A percentile compares a stretch with the other conserved stretches of the same genome.
Conservation (phyloP, 2,329 filamentous ascomycete genomes). For the Phaeoacremonium minimum region DNA sequence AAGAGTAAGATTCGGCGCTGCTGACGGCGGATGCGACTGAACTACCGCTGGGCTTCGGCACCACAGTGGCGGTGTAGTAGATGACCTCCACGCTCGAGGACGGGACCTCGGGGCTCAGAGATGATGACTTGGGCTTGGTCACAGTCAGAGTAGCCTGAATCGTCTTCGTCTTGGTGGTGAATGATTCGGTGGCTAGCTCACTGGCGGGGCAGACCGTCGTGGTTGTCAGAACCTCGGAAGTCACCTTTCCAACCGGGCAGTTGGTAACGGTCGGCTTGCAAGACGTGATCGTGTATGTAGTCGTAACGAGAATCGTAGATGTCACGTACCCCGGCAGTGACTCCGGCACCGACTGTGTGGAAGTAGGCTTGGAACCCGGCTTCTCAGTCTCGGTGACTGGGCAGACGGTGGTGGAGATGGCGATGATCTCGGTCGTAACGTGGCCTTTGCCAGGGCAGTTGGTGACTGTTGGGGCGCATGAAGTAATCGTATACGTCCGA, state of each 20-base stretch:
- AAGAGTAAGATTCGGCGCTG: background rate
- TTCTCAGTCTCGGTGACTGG: constrained; percentile 18
- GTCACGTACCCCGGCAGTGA: background rate
- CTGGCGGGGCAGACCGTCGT: constrained; percentile 38
- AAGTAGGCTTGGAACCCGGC: background rate
- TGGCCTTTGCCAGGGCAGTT: constrained; percentile 30
- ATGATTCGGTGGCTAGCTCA: background rate
- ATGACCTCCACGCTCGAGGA: constrained; percentile 1
- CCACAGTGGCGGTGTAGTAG: constrained; percentile 2
- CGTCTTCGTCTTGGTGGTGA: background rate
- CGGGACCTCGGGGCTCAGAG: background rate
- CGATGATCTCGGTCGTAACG: constrained; percentile 33
- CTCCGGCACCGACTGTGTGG: background rate
- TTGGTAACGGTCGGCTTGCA: constrained; percentile 13
- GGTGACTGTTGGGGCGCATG: constrained; percentile 39
- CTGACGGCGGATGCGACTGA: background rate
- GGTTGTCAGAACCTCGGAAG: constrained; percentile 22
- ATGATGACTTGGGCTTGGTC: background rate
- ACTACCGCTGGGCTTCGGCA: background rate
- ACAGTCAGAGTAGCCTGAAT: constrained; percentile 1
- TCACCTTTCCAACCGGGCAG: constrained; percentile 17
- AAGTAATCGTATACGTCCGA: constrained; percentile 48
- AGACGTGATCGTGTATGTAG: constrained; percentile 14
- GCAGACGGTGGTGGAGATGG: constrained; percentile 41
- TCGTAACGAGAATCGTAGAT: constrained; percentile 5